Conservation (phyloP, 139 green algal genomes). For the Volvox reticuliferus region DNA sequence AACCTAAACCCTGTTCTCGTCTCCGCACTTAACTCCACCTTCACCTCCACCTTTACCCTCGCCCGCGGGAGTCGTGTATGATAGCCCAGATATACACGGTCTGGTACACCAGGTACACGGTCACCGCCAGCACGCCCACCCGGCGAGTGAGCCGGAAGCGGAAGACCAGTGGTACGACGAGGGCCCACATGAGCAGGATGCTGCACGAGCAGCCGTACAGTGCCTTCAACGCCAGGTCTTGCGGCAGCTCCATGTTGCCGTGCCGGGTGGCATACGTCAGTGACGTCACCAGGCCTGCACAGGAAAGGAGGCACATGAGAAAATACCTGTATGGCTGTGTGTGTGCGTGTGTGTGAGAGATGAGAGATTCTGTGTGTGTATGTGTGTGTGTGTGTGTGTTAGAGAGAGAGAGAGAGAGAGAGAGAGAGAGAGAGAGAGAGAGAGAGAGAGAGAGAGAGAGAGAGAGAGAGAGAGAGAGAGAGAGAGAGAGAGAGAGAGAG, state of each 20-base stretch:
- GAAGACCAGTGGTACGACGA: conserved; percentile 61
- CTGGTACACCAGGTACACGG: conserved; percentile 62
- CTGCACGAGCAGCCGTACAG: conserved; percentile 49
- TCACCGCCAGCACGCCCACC: conserved; percentile 41
- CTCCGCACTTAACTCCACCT: too few relatives aligned
- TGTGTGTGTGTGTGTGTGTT: too few relatives aligned
- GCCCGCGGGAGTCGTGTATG: conserved; percentile 3
- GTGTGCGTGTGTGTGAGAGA: too few relatives aligned
- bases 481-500: too few relatives aligned
- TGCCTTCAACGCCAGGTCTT: conserved; percentile 40
- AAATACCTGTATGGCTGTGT: too few relatives aligned
- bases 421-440: not conserved
- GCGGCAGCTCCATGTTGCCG: conserved; percentile 39
- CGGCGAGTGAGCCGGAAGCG: conserved; percentile 52
- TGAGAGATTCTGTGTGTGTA: too few relatives aligned
- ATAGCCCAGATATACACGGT: conserved; percentile 49
- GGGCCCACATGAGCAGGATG: conserved; percentile 56
- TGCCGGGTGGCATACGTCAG: conserved; percentile 25
- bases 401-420: not conserved
- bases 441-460: not conserved
- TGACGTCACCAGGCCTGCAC: conserved; percentile 38
- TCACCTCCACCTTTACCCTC: too few relatives aligned
- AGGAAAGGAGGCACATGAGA: too few relatives aligned
- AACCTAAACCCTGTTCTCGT: too few relatives aligned
- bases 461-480: not conserved